Evolutionary conservation across 176 grass and related monocot species (phyloP).

Genomic region (Juncus effusus): DNA sequence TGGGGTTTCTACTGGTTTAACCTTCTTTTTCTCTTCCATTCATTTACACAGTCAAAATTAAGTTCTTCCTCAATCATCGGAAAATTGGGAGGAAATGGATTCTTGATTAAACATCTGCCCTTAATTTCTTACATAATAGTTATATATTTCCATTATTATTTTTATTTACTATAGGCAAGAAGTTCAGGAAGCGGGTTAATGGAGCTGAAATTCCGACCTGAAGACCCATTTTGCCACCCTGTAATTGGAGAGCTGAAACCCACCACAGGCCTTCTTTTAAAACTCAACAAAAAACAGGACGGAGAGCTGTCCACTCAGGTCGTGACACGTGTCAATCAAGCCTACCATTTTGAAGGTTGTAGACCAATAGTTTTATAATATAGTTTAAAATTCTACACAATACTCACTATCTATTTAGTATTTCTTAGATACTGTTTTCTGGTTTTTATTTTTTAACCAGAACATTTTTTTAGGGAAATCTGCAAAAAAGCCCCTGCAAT

Average conservation of each 20-base stretch:
- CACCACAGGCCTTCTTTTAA: constrained; percentile 51
- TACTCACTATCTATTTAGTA: too few species aligned
- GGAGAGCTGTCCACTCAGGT: constrained; percentile 38
- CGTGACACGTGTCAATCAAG: constrained; percentile 51
- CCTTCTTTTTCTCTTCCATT: too few species aligned
- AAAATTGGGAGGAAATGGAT: too few species aligned
- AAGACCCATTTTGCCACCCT: constrained; percentile 82
- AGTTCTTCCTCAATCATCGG: too few species aligned
- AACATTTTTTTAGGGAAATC: background rate
- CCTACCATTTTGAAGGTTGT: constrained; percentile 73
- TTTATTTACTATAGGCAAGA: constrained; percentile 32
- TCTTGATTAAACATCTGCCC: background rate
- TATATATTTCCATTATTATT: background rate
- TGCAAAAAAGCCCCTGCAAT: too few species aligned
- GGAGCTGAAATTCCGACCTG: constrained; percentile 75
- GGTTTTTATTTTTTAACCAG: background rate
- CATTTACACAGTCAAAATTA: too few species aligned
- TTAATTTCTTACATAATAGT: background rate
- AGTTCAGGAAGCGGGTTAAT: constrained; percentile 35
- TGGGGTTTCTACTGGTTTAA: too few species aligned
- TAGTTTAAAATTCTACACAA: too few species aligned
- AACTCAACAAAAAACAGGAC: constrained; percentile 27
- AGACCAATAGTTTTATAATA: background rate
- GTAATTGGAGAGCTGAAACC: constrained; percentile 41
- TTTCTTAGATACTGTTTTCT: too few species aligned